Conservation (phyloP, 2,329 filamentous ascomycete species). For the Aspergillus pseudoglaucus region DNA sequence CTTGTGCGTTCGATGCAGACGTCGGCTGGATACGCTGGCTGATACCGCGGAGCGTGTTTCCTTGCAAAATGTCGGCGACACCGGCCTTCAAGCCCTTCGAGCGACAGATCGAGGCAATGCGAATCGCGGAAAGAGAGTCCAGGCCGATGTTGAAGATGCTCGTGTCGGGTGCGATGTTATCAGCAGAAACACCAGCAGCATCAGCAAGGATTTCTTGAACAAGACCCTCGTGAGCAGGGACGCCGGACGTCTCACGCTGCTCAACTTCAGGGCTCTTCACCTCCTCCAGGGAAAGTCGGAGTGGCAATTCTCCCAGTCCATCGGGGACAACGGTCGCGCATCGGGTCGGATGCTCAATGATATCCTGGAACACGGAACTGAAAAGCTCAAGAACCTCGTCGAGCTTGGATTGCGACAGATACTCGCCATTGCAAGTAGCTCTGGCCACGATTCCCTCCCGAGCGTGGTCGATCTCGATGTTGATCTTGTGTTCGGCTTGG, state of each 20-base stretch:
- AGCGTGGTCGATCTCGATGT: constrained; percentile 24
- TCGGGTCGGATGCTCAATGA: constrained; percentile 20
- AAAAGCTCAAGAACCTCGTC: constrained; percentile 13
- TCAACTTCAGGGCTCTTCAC: neutral
- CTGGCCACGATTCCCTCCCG: constrained; percentile 14
- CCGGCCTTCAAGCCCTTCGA: constrained; percentile 18
- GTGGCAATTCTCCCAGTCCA: constrained; percentile 15
- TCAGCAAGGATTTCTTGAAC: constrained; percentile 19
- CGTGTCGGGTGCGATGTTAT: constrained; percentile 16
- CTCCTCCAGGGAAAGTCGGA: constrained; percentile 4
- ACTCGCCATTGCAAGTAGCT: constrained; percentile 16
- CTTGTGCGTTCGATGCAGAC: neutral
- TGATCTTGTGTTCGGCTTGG: constrained; percentile 24
- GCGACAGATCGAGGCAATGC: constrained; percentile 22
- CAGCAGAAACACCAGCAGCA: constrained; percentile 12
- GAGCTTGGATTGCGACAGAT: constrained; percentile 15
- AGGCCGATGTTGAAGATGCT: constrained; percentile 27
- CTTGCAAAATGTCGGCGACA: constrained; percentile 28
- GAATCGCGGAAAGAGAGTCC: constrained; percentile 27
- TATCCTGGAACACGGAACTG: constrained; percentile 17
- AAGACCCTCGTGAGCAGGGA: constrained; percentile 10
- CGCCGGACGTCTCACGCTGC: neutral
- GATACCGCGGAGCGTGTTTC: constrained; percentile 24
- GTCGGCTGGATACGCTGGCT: constrained; percentile 13
- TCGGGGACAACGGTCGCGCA: constrained; percentile 18